Percentiles rank a stretch among this genome's conserved stretches.
These are phyloP conservation scores for Trichosporon inkin DNA, from an alignment of 1,284 basidiomycete species.

Conservation along the genomic window DNA sequence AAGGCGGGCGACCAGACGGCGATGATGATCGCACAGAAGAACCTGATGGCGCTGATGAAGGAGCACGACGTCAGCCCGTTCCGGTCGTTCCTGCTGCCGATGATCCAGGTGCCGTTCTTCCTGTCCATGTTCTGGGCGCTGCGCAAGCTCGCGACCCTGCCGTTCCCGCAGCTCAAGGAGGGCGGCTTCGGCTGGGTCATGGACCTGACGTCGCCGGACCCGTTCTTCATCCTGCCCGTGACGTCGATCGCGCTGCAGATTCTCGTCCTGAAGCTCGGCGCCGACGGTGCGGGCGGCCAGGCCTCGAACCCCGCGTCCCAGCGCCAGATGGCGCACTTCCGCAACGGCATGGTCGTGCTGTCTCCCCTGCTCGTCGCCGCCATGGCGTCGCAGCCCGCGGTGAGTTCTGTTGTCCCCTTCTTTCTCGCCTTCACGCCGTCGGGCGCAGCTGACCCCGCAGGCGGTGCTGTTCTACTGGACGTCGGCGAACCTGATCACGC, in stretches of 20 bases:
- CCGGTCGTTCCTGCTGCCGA: constrained; percentile 59
- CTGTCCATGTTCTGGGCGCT: constrained; percentile 83
- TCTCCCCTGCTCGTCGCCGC: constrained; percentile 61
- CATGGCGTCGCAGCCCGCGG: constrained; percentile 57
- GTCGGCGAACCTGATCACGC: constrained; percentile 54
- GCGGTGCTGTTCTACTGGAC: constrained; percentile 58
- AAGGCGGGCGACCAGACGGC: constrained; percentile 56
- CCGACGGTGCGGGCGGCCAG: constrained; percentile 53
- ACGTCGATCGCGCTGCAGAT: constrained; percentile 64
- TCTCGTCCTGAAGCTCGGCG: constrained; percentile 62
- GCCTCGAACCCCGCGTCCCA: constrained; percentile 21
- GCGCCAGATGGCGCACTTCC: constrained; percentile 59
- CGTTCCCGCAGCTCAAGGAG: constrained; percentile 66
- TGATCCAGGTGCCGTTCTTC: constrained; percentile 74
- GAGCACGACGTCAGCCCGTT: constrained; percentile 66
- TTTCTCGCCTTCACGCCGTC: too few species aligned
- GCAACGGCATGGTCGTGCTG: constrained; percentile 66
- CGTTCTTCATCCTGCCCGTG: constrained; percentile 71
- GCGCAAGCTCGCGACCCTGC: constrained; percentile 65
- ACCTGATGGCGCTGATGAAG: constrained; percentile 63
- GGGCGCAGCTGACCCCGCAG: constrained; percentile 27
- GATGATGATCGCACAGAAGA: constrained; percentile 57
- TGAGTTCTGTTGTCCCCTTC: constrained; percentile 21
- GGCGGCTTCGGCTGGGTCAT: constrained; percentile 74
- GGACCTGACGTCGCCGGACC: constrained; percentile 74